Evolutionary conservation across 768 basidiomycete species (phyloP), one percentile per base, ranked within the genome.

Genomic region (Naganishia antarctica): DNA sequence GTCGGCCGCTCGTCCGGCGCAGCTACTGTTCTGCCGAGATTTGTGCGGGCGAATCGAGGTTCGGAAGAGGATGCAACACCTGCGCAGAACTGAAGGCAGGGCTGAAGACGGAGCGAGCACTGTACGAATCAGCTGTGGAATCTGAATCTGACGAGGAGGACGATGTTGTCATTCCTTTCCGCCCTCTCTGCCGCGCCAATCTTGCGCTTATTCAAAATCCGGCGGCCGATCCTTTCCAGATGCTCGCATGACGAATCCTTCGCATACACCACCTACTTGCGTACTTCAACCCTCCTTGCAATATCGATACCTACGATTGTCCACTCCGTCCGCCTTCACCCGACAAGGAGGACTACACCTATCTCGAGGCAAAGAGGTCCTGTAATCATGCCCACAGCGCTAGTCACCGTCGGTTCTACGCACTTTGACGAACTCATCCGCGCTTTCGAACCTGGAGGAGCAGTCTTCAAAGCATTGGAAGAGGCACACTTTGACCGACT

Each of bases 321-420:
- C 37, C 7, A 16, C 37, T 8, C 7, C 37, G 37, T 40, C 37
- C n/a, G n/a, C n/a, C n/a, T n/a, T n/a, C n/a, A n/a, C n/a, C n/a
- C n/a, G n/a, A n/a, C n/a, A n/a, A n/a, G n/a, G n/a, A n/a, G n/a
- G n/a, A n/a, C n/a, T n/a, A n/a, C n/a, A n/a, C n/a, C n/a, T n/a
- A n/a, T n/a, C n/a, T n/a, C 15, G n/a, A 46, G 23, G 23, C 15
- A 46, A 8, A n/a, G n/a, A n/a, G n/a, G n/a, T n/a, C n/a, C n/a
- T n/a, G n/a, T n/a, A n/a, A 25, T 21, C 31, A 57, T 57, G 53
- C 37, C 34, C 4, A 63, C 44, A 29, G 58, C 81, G 57, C 86
- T 97, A 77, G 82, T 91, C 67, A 93, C 92, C 3, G 88, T 97
- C 63, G 92, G 92, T 64, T 92, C 92, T 23, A 94, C 91, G 21